Base-by-base conservation (phyloP, 805 yeast genomes). In the Starmerella tilneyi region DNA sequence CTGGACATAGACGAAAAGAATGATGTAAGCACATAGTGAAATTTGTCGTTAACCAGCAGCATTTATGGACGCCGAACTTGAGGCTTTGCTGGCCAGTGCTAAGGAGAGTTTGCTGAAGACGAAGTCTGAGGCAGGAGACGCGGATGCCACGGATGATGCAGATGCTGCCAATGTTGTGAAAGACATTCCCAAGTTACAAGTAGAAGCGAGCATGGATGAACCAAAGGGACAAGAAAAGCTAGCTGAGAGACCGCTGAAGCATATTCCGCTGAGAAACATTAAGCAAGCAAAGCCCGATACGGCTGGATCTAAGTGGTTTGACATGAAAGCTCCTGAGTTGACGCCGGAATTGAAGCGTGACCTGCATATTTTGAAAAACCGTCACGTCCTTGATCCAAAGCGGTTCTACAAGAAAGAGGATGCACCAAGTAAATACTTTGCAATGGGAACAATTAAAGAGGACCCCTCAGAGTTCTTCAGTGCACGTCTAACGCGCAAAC, bases 331-430 rank as follows among this genome's bases (percentile, higher is more conserved):
- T 53, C 77, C 79, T 5, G 92, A 82, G 54, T 63, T 83, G 49
- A 82, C 94, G 9, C 76, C 80, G 2, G 71, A 73, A 23, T 60
- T 83, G 17, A 81, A 81, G 58, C 71, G 94, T 48, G 97, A 92
- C 61, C 60, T 92, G 55, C 68, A 77, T 57, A 65, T 92, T 13
- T 69, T 92, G 48, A 79, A 84, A 58, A 84, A 89, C 67, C 77
- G 98, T 64, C 81, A 82, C 45, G 95, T 86, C 9, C 70, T 92
- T 50, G 97, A 92, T 60, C 97, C 96, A 7, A 92, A 92, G 65
- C 75, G 96, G 56, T 95, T 85, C 64, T 92, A 92, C 65, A 85
- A 84, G 64, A 84, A 84, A 61, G 92, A 81, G 48, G 56, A 56
- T 26, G 72, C 70, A 41, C 70, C 72, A 7, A 89, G 94, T 37